Evolutionary conservation across 352 stramenopile genomes (phyloP).

Genomic region (Pythium dissotocum): DNA sequence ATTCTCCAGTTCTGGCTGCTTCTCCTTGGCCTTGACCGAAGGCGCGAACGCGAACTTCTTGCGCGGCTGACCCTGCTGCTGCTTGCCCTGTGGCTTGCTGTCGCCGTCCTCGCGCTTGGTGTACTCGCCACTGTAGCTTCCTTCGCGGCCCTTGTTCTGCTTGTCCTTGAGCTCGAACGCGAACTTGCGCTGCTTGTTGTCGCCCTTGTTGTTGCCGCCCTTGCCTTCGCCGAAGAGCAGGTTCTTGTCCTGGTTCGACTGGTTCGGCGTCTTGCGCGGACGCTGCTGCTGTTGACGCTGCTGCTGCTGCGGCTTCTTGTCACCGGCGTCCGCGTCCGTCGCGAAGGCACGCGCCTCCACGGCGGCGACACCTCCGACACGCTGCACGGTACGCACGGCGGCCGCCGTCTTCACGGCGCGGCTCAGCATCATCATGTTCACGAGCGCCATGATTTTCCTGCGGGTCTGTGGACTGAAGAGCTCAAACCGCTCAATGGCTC

Average conservation of each 20-base stretch:
- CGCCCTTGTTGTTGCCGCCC: not conserved
- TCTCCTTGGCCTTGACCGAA: constrained; percentile 48
- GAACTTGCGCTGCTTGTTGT: constrained; percentile 19
- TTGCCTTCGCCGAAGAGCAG: constrained; percentile 34
- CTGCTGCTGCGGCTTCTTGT: constrained; percentile 33
- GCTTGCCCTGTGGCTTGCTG: constrained; percentile 5
- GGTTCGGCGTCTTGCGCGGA: constrained; percentile 6
- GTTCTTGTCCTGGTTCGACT: constrained; percentile 15
- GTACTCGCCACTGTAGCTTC: constrained; percentile 3
- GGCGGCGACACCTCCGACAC: not conserved
- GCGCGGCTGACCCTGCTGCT: constrained; percentile 17
- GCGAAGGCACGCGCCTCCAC: constrained; percentile 14
- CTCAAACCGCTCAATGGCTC: not conserved
- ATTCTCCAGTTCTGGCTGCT: constrained; percentile 51
- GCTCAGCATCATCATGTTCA: constrained; percentile 17
- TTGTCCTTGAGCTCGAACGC: constrained; percentile 25
- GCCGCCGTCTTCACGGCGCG: constrained; percentile 7
- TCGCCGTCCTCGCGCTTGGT: constrained; percentile 11
- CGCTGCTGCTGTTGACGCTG: constrained; percentile 9
- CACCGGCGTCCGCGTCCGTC: constrained; percentile 17
- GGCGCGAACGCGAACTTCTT: constrained; percentile 75
- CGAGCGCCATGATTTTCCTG: constrained; percentile 2
- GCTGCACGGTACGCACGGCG: constrained; percentile 10
- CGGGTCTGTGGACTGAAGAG: not conserved
- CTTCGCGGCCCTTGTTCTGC: not conserved